A percentile compares a stretch with the other conserved stretches of the same genome.
Evolutionary conservation across 2,329 filamentous ascomycete species (phyloP).

Genomic region (Coniochaeta hoffmannii): DNA sequence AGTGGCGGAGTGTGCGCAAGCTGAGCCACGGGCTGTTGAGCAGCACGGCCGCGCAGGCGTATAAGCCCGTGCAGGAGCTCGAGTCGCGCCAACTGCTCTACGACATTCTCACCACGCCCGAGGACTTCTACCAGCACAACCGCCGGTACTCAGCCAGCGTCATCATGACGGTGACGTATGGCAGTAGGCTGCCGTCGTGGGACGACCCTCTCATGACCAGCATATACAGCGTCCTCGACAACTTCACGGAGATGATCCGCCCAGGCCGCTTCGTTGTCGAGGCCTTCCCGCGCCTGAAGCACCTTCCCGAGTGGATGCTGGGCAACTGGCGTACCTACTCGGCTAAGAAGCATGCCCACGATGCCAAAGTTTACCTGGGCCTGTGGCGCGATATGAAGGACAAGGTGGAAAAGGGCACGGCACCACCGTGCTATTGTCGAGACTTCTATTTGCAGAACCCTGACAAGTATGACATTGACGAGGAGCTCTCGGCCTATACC

Average conservation of each 20-base stretch:
- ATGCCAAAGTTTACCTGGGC: conserved; percentile 6
- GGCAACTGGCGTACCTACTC: conserved; percentile 10
- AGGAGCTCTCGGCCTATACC: background rate
- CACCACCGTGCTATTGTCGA: background rate
- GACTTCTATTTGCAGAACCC: background rate
- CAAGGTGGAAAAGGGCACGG: background rate
- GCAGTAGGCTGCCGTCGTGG: conserved; percentile 26
- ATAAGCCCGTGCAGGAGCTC: conserved; percentile 20
- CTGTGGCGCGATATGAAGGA: background rate
- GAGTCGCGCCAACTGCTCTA: conserved; percentile 24
- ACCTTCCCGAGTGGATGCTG: conserved; percentile 16
- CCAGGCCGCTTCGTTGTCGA: conserved; percentile 30
- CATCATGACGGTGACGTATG: conserved; percentile 33
- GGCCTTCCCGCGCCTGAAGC: conserved; percentile 22
- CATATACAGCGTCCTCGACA: conserved; percentile 25
- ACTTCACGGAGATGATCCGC: conserved; percentile 24
- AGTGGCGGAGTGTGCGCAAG: conserved; percentile 19
- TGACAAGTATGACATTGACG: background rate
- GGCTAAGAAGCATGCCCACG: conserved; percentile 3
- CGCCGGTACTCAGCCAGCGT: conserved; percentile 32
- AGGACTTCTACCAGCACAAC: conserved; percentile 30
- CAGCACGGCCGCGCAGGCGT: conserved; percentile 14
- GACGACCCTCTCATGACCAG: conserved; percentile 24
- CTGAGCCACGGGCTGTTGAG: conserved; percentile 18
- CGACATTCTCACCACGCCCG: conserved; percentile 20